Percentiles rank a stretch among this genome's conserved stretches.
These are phyloP conservation scores for Venturiaceae sp. DNA, from an alignment of 2,329 filamentous ascomycete genomes.

Conservation along the genomic window DNA sequence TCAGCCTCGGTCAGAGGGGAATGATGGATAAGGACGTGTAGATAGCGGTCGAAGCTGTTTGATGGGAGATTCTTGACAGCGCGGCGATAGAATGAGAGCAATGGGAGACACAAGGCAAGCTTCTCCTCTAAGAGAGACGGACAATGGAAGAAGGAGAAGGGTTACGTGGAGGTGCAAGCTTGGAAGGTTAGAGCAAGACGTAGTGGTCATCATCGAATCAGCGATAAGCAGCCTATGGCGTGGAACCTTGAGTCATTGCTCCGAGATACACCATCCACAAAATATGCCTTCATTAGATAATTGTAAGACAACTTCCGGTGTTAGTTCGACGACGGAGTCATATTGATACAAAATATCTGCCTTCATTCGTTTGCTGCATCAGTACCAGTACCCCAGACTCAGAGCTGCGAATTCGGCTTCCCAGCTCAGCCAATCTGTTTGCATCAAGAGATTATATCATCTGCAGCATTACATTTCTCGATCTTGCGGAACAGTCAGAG, in stretches of 20 bases:
- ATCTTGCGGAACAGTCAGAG: neutral
- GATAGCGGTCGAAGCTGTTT: neutral
- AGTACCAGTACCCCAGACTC: neutral
- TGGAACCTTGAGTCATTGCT: neutral
- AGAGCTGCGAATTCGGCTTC: neutral
- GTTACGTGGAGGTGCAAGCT: conserved; percentile 14
- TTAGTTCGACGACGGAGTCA: neutral
- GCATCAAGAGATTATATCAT: neutral
- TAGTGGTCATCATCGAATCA: neutral
- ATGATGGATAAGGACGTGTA: neutral
- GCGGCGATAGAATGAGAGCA: neutral
- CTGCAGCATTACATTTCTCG: neutral
- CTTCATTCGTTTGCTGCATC: too few relatives aligned
- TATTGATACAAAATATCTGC: neutral
- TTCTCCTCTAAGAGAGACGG: neutral
- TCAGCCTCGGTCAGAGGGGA: neutral
- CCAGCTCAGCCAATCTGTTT: neutral
- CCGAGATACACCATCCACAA: neutral
- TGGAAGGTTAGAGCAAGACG: conserved; percentile 11
- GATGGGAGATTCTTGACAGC: neutral
- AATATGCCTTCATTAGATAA: neutral
- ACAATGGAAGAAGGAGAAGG: conserved; percentile 15
- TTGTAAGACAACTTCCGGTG: neutral
- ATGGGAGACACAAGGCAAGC: neutral
- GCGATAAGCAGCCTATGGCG: neutral